These are phyloP conservation scores for Ogataea parapolymorpha DNA, from an alignment of 805 yeast species.

Conservation along the genomic window DNA sequence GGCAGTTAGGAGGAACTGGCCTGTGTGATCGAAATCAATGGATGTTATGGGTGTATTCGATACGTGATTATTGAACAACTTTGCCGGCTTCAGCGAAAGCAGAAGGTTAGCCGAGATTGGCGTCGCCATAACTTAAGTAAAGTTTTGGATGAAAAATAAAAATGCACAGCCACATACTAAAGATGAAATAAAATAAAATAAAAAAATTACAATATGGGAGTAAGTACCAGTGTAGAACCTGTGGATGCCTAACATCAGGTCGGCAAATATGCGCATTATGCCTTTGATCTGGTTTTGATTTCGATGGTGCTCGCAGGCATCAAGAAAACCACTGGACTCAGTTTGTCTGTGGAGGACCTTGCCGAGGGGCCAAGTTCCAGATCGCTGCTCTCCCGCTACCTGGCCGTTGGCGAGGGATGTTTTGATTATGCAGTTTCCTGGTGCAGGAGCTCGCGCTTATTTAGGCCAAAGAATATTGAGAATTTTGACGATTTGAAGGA, in stretches of 20 bases:
- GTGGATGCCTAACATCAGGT: constrained; percentile 34
- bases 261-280: constrained; percentile 65
- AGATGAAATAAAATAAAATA: background rate
- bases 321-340: constrained; percentile 76
- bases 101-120: constrained; percentile 7
- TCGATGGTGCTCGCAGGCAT: constrained; percentile 85
- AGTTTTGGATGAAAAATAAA: background rate
- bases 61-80: constrained; percentile 40
- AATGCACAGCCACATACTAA: background rate
- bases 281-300: constrained; percentile 72
- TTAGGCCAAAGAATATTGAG: constrained; percentile 37
- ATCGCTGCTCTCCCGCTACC: constrained; percentile 44
- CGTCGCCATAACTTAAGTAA: constrained; percentile 6
- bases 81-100: constrained; percentile 32
- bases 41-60: constrained; percentile 58
- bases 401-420: constrained; percentile 58
- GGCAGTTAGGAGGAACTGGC: constrained; percentile 69
- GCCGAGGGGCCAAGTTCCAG: constrained; percentile 46
- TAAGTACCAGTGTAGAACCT: background rate
- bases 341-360: constrained; percentile 22
- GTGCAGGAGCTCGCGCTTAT: constrained; percentile 48
- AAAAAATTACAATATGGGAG: constrained; percentile 8
- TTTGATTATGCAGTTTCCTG: constrained; percentile 47
- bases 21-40: constrained; percentile 78
- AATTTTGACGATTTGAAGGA: constrained; percentile 29